Evolutionary conservation across 345 rosid genomes (phyloP).

Genomic region (Schrenkiella parvula): DNA sequence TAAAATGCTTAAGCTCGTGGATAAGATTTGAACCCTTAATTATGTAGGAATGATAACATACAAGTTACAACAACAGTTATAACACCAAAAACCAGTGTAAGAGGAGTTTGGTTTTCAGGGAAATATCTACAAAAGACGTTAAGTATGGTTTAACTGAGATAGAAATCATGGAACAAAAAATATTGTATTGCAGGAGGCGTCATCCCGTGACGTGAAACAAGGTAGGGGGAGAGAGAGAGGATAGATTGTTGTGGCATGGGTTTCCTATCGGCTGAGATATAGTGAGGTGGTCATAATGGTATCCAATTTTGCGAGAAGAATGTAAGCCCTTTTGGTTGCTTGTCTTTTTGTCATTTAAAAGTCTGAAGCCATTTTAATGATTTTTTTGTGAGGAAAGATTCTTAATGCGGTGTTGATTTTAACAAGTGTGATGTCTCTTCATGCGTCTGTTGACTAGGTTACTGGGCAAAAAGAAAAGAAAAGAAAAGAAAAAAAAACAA

Average conservation of each 20-base stretch:
- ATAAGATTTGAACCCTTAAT: neutral
- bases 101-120: neutral
- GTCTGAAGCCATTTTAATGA: neutral
- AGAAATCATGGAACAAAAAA: neutral
- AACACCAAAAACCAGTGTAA: neutral
- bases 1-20: neutral
- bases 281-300: neutral
- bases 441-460: neutral
- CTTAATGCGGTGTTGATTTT: neutral
- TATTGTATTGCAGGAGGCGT: constrained; percentile 58
- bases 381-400: neutral
- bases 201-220: constrained; percentile 59
- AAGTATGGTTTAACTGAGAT: neutral
- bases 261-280: neutral
- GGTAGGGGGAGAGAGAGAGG: constrained; percentile 18
- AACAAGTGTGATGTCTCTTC: neutral
- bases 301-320: neutral
- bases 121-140: neutral
- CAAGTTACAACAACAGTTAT: neutral
- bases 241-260: neutral
- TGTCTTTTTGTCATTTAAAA: neutral
- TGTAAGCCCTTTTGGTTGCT: neutral
- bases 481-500: no score
- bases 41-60: neutral
- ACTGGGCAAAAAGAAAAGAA: neutral